Percentiles rank a stretch among this genome's conserved stretches.
phyloP scores from a whole-genome alignment of 805 yeast genomes.

The Sugiyamaella chiloensis region DNA sequence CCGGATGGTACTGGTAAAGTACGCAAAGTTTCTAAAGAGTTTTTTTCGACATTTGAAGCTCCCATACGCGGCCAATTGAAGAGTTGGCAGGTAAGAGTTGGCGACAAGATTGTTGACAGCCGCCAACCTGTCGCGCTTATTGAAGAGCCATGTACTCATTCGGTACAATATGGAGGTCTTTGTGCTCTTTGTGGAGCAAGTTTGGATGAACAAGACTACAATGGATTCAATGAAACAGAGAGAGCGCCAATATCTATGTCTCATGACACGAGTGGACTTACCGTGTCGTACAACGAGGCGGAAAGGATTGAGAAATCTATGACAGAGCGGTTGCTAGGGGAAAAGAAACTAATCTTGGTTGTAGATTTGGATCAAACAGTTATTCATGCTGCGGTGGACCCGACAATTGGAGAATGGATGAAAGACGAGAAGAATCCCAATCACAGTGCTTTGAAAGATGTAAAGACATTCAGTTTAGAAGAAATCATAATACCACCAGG shows the following conservation, averaged over 20 bases:
- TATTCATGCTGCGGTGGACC: constrained; percentile 96
- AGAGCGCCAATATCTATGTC: constrained; percentile 86
- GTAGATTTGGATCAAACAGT: constrained; percentile 98
- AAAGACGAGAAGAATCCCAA: constrained; percentile 81
- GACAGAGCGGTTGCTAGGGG: constrained; percentile 56
- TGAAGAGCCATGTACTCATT: constrained; percentile 83
- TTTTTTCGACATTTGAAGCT: constrained; percentile 59
- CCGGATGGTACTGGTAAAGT: not conserved
- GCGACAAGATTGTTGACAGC: constrained; percentile 53
- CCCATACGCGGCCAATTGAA: constrained; percentile 74
- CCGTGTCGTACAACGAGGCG: constrained; percentile 84
- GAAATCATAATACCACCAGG: constrained; percentile 47
- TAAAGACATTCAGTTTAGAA: constrained; percentile 67
- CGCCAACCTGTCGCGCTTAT: constrained; percentile 54
- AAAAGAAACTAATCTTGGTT: constrained; percentile 75
- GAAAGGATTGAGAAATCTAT: constrained; percentile 70
- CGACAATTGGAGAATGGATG: constrained; percentile 96
- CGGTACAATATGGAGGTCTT: constrained; percentile 90
- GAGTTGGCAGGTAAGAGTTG: constrained; percentile 47
- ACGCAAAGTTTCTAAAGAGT: constrained; percentile 34
- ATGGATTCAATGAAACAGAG: constrained; percentile 63
- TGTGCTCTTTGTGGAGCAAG: constrained; percentile 91
- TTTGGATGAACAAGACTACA: constrained; percentile 67
- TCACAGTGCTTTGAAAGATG: constrained; percentile 79
- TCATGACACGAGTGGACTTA: constrained; percentile 80